Evolutionary conservation across 805 yeast species (phyloP).

Genomic region (Candida morakotiae): DNA sequence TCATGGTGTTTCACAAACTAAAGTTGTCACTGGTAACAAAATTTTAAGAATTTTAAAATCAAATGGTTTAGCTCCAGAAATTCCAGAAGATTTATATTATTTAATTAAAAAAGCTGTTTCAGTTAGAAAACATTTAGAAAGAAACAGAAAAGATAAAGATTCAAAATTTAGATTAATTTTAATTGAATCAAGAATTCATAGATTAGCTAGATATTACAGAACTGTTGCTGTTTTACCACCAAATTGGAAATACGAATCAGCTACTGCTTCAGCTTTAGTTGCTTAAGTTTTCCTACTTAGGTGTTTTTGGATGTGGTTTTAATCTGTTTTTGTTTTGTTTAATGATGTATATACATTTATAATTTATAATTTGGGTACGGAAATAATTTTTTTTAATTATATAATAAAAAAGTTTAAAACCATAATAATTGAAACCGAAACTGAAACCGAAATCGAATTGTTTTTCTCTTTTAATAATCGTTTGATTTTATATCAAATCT

Average conservation of each 20-base stretch:
- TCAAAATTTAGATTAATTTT: slow-evolving; percentile 99
- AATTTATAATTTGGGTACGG: no score
- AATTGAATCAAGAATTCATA: slow-evolving; percentile 99
- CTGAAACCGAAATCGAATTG: no score
- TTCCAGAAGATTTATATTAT: slow-evolving; percentile 99
- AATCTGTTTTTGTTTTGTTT: no score
- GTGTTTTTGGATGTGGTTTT: slow-evolving; percentile 8
- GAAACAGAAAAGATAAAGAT: slow-evolving; percentile 99
- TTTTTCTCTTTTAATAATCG: no score
- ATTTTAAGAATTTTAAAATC: slow-evolving; percentile 98
- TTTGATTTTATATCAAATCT: no score
- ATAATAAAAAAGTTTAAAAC: no score
- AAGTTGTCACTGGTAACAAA: slow-evolving; percentile 98
- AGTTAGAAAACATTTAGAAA: slow-evolving; percentile 99
- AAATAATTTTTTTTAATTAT: no score
- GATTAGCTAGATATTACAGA: slow-evolving; percentile 99
- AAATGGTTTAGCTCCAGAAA: slow-evolving; percentile 99
- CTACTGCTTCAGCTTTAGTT: slow-evolving; percentile 99
- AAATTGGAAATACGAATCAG: slow-evolving; percentile 99
- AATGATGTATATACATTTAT: neutral
- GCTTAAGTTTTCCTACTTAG: slow-evolving; percentile 53
- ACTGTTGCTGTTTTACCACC: slow-evolving; percentile 98
- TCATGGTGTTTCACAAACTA: slow-evolving; percentile 98
- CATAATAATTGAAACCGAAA: no score
- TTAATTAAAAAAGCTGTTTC: slow-evolving; percentile 99